These are phyloP conservation scores for Eimeria sp. DNA, from an alignment of 169 alveolate species.

Conservation along the genomic window DNA sequence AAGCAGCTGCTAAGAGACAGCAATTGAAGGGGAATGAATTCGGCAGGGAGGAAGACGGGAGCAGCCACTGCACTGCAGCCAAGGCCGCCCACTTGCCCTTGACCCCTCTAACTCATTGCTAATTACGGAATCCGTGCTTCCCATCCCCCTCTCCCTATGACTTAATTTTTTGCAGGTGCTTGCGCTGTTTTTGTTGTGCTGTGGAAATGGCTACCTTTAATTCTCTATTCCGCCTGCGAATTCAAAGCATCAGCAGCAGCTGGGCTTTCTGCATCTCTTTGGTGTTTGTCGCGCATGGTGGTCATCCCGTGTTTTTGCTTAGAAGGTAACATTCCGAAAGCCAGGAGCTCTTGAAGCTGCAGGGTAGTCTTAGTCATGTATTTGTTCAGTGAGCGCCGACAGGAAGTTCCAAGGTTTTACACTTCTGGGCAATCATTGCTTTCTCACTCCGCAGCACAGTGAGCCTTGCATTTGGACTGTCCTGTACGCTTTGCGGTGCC, in stretches of 20 bases:
- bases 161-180: not conserved
- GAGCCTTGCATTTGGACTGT: not conserved
- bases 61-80: not conserved
- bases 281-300: not conserved
- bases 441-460: not conserved
- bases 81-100: not conserved
- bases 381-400: not conserved
- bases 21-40: not conserved
- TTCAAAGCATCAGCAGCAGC: not conserved
- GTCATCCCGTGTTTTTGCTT: not conserved
- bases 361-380: not conserved
- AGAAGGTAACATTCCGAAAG: not conserved
- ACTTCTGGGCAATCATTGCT: not conserved
- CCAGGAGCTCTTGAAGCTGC: not conserved
- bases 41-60: slow-evolving; percentile 16
- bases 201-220: not conserved
- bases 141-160: not conserved
- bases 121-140: not conserved
- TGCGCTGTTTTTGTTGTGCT: not conserved
- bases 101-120: slow-evolving; percentile 33
- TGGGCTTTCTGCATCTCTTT: not conserved
- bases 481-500: not conserved
- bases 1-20: slow-evolving; percentile 54
- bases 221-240: not conserved
- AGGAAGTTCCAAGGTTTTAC: not conserved